phyloP scores from a whole-genome alignment of 768 basidiomycete species.

The Saitozyma podzolica region DNA sequence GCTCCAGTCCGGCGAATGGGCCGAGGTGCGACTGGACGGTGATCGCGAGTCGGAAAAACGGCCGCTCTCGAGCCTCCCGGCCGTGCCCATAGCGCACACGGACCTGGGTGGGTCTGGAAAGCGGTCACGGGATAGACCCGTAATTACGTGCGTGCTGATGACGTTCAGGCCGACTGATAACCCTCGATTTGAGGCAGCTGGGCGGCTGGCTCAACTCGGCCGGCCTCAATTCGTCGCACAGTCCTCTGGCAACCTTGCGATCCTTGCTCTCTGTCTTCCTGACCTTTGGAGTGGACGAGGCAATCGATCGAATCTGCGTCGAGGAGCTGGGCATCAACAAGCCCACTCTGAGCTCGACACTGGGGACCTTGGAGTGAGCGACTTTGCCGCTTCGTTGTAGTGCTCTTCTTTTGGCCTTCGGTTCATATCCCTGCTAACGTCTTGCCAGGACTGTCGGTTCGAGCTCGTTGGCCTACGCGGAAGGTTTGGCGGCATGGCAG shows the following conservation, averaged over 20 bases:
- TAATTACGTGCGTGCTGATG: no score
- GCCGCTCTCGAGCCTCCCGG: no score
- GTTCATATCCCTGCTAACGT: neutral
- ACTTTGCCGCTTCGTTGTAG: neutral
- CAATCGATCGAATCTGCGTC: conserved; percentile 69
- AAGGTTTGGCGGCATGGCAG: conserved; percentile 61
- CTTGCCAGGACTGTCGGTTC: conserved; percentile 10
- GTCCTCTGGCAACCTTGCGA: conserved; percentile 60
- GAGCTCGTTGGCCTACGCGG: conserved; percentile 42
- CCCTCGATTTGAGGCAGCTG: conserved; percentile 18
- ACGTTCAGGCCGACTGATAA: conserved; percentile 21
- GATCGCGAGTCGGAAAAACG: no score
- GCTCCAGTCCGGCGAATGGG: conserved; percentile 71
- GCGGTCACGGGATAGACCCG: no score
- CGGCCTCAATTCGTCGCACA: conserved; percentile 38
- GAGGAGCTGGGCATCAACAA: conserved; percentile 60
- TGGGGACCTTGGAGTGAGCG: conserved; percentile 22
- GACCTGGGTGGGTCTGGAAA: no score
- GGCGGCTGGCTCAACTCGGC: conserved; percentile 23
- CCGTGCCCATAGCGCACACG: no score
- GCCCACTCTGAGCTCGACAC: conserved; percentile 29
- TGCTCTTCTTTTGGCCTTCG: neutral
- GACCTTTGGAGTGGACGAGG: conserved; percentile 68
- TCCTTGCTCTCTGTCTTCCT: conserved; percentile 65
- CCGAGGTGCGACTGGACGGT: conserved; percentile 60